phyloP scores from a whole-genome alignment of 176 grass and related monocot species.

The Cymbopogon citratus region DNA sequence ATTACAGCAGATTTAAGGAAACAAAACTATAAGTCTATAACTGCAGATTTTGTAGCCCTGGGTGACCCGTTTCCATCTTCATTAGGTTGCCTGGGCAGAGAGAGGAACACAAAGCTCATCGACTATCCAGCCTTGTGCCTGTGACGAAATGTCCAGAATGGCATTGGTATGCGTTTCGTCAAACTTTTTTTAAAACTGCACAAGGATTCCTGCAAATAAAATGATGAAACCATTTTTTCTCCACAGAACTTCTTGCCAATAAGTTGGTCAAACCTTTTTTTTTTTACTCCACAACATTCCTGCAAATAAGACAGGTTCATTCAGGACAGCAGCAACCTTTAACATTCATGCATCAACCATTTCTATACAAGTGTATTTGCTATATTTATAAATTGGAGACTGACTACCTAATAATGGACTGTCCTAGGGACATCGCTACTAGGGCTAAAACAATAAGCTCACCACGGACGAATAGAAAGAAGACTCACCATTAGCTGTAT shows the following conservation, averaged over 20 bases:
- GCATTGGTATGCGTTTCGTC: background rate
- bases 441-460: background rate
- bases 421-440: background rate
- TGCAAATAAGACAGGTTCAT: slow-evolving; percentile 4
- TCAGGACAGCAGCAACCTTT: background rate
- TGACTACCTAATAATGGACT: background rate
- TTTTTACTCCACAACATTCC: slow-evolving; percentile 11
- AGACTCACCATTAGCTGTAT: slow-evolving; percentile 43
- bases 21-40: slow-evolving; percentile 8
- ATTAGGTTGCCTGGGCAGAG: background rate
- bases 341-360: background rate
- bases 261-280: background rate
- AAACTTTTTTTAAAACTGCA: background rate
- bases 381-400: background rate
- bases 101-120: slow-evolving; percentile 10
- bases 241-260: slow-evolving; percentile 12
- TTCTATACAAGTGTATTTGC: background rate
- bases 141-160: background rate
- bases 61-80: background rate
- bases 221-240: background rate
- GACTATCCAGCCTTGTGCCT: background rate
- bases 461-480: background rate
- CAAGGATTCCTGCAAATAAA: background rate
- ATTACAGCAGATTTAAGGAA: slow-evolving; percentile 11
- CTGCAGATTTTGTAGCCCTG: background rate